These are phyloP conservation scores for Pulveroboletus frians DNA, from an alignment of 768 basidiomycete species.

Conservation along the genomic window DNA sequence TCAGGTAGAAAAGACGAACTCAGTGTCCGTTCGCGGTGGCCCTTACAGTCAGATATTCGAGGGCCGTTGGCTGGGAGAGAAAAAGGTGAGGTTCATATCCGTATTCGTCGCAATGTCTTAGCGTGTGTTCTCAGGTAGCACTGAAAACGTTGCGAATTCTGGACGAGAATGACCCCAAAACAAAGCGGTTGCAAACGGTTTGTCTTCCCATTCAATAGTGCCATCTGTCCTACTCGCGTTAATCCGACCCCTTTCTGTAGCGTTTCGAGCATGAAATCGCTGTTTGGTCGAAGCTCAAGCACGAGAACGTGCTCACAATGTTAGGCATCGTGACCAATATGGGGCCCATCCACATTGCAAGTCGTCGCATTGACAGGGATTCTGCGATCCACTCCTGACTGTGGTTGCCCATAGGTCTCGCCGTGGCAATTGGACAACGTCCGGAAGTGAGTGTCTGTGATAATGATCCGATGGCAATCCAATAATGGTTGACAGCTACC, in stretches of 20 bases:
- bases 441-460: conserved; percentile 35
- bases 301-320: conserved; percentile 45
- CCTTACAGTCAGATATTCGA: conserved; percentile 51
- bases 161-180: conserved; percentile 39
- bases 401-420: conserved; percentile 41
- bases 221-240: background rate
- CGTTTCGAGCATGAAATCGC: conserved; percentile 53
- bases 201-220: background rate
- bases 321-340: conserved; percentile 53
- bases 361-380: background rate
- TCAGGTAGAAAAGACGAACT: conserved; percentile 38
- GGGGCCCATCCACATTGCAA: conserved; percentile 48
- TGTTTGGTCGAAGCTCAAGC: conserved; percentile 48
- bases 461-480: background rate
- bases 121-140: conserved; percentile 40
- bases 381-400: background rate
- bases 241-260: conserved; percentile 24
- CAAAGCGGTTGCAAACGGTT: conserved; percentile 37
- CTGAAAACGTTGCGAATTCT: conserved; percentile 50
- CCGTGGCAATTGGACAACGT: conserved; percentile 61
- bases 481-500: conserved; percentile 34
- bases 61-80: conserved; percentile 51
- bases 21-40: conserved; percentile 44
- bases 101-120: background rate
- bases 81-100: conserved; percentile 35